phyloP scores from a whole-genome alignment of 441 rosid genomes.

The Flueggea neowawraea region DNA sequence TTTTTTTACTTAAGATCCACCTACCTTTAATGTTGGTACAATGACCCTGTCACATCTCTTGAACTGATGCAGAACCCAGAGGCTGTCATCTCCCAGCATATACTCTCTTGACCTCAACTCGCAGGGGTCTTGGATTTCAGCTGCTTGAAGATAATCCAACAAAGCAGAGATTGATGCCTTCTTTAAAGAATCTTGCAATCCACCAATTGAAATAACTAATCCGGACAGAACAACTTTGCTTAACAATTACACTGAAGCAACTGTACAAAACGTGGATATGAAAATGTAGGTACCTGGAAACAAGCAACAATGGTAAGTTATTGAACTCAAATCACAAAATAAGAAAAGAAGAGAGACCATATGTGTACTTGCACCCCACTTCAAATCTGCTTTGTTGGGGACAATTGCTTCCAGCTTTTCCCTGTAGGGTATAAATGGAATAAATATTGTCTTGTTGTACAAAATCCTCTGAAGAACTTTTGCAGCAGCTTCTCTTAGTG shows the following conservation, averaged over 20 bases:
- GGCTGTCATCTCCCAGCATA: constrained; percentile 54
- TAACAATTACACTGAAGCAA: constrained; percentile 61
- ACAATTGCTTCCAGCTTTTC: constrained; percentile 68
- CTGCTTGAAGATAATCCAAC: constrained; percentile 61
- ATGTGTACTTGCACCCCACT: constrained; percentile 70
- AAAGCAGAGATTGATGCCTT: constrained; percentile 73
- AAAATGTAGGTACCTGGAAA: constrained; percentile 79
- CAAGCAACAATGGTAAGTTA: constrained; percentile 18
- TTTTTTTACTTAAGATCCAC: neutral
- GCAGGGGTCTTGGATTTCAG: constrained; percentile 36
- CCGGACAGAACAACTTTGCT: constrained; percentile 78
- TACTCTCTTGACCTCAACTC: constrained; percentile 45
- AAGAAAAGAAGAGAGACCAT: constrained; percentile 12
- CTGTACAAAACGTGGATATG: constrained; percentile 83
- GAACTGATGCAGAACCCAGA: constrained; percentile 81
- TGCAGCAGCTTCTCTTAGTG: constrained; percentile 88
- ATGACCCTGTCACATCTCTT: constrained; percentile 80
- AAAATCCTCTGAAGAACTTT: constrained; percentile 73
- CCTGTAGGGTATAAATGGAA: constrained; percentile 71
- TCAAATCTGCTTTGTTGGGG: constrained; percentile 50
- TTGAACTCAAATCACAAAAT: constrained; percentile 9
- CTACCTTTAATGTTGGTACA: constrained; percentile 85
- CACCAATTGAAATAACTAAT: constrained; percentile 87
- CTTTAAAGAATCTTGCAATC: constrained; percentile 87
- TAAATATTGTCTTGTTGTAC: constrained; percentile 42